phyloP scores from a whole-genome alignment of 139 green algal species.

The Astrephomene gubernaculifera region DNA sequence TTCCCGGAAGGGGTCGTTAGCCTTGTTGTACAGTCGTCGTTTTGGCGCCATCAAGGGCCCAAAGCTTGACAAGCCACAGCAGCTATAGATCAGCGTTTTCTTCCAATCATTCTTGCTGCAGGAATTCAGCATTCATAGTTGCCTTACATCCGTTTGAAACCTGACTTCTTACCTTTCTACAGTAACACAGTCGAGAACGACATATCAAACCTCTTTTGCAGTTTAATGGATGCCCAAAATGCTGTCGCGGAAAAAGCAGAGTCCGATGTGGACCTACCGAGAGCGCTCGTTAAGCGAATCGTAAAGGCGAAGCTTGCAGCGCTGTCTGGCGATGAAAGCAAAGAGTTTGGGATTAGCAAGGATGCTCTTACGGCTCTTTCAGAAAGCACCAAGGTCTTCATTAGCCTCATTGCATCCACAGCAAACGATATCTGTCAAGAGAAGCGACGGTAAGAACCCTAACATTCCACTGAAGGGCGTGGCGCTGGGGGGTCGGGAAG shows the following conservation, averaged over 20 bases:
- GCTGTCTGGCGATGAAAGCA: conserved; percentile 51
- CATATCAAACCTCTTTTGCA: no score
- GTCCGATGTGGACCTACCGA: conserved; percentile 73
- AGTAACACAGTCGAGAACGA: no score
- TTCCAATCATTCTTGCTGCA: no score
- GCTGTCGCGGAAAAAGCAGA: conserved; percentile 5
- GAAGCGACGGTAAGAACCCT: conserved; percentile 69
- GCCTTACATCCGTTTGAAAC: no score
- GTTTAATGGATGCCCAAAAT: conserved; percentile 13
- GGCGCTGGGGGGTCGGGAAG: no score
- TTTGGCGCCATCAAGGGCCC: no score
- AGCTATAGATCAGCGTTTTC: no score
- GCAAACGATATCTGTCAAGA: conserved; percentile 89
- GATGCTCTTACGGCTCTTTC: conserved; percentile 84
- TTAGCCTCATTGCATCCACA: conserved; percentile 88
- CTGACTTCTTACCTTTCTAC: no score
- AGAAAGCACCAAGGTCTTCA: conserved; percentile 90
- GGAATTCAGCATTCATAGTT: no score
- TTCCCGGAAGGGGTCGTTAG: no score
- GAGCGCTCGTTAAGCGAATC: conserved; percentile 82
- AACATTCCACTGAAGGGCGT: background rate
- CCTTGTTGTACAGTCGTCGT: no score
- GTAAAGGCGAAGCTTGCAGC: conserved; percentile 80
- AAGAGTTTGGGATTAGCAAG: conserved; percentile 72
- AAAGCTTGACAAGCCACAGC: no score